Conservation (phyloP, 495 filamentous ascomycete species). For the Daldinia vernicosa region DNA sequence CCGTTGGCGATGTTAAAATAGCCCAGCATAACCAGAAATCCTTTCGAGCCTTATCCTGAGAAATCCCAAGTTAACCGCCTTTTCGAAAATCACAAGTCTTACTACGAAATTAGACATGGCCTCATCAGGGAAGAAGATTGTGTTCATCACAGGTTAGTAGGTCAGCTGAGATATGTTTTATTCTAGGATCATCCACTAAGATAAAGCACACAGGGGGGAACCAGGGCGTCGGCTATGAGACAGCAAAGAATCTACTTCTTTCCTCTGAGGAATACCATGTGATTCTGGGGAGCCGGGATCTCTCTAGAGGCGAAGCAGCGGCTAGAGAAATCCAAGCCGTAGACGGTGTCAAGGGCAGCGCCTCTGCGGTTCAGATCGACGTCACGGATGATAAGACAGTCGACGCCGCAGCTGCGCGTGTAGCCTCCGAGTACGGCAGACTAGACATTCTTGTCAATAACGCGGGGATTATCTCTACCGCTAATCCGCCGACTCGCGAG, state of each 20-base stretch:
- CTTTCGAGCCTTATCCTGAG: too few relatives aligned
- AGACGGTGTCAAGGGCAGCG: conserved; percentile 28
- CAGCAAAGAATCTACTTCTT: conserved; percentile 47
- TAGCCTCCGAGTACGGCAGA: conserved; percentile 49
- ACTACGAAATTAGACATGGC: too few relatives aligned
- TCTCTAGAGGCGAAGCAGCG: conserved; percentile 20
- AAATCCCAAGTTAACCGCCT: too few relatives aligned
- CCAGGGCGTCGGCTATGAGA: conserved; percentile 57
- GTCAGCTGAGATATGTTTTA: too few relatives aligned
- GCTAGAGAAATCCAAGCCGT: conserved; percentile 6
- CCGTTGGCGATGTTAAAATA: too few relatives aligned
- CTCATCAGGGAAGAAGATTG: too few relatives aligned
- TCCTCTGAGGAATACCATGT: conserved; percentile 36
- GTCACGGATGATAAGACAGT: conserved; percentile 30
- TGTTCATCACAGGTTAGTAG: too few relatives aligned
- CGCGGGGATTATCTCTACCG: conserved; percentile 49
- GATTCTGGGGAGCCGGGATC: conserved; percentile 30
- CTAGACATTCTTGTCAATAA: conserved; percentile 49
- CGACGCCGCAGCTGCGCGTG: conserved; percentile 45
- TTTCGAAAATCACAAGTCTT: too few relatives aligned
- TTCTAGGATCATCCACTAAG: too few relatives aligned
- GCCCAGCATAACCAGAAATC: too few relatives aligned
- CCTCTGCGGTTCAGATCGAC: conserved; percentile 27
- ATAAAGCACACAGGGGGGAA: conserved; percentile 49
- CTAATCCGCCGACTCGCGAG: conserved; percentile 37